A percentile compares a stretch with the other conserved stretches of the same genome.
Conservation (phyloP, 108 stramenopile species). For the Conticribra weissflogii region DNA sequence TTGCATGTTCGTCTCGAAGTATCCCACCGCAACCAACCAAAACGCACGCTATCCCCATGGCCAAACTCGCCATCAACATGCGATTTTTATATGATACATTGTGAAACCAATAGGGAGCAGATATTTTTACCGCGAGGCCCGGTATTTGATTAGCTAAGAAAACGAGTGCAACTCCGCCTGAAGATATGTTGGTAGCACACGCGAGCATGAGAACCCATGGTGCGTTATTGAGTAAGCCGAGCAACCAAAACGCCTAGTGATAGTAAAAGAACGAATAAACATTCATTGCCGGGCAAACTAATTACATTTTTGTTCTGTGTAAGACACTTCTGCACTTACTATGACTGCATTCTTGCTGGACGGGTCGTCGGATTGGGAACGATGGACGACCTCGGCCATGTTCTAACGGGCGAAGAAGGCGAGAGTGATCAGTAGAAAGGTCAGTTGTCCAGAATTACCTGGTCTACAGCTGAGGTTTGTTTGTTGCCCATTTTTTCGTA, state of each 20-base stretch:
- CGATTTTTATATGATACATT: conserved; percentile 65
- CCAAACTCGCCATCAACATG: conserved; percentile 46
- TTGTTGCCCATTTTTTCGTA: too few relatives aligned
- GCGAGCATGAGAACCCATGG: conserved; percentile 87
- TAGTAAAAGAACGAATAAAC: too few relatives aligned
- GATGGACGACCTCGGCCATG: too few relatives aligned
- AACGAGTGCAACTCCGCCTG: conserved; percentile 82
- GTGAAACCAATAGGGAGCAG: conserved; percentile 88
- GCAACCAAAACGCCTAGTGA: conserved; percentile 74
- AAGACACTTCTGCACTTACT: too few relatives aligned
- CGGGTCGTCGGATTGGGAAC: too few relatives aligned
- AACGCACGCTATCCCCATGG: conserved; percentile 52
- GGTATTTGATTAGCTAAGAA: conserved; percentile 79
- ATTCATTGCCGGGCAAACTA: too few relatives aligned
- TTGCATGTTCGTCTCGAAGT: conserved; percentile 7
- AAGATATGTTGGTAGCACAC: conserved; percentile 73
- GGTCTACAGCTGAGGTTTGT: too few relatives aligned
- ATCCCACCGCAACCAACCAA: conserved; percentile 57
- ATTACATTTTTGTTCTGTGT: too few relatives aligned
- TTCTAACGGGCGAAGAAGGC: too few relatives aligned
- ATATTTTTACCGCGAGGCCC: conserved; percentile 56
- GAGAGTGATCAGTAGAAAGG: too few relatives aligned
- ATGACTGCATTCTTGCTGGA: too few relatives aligned
- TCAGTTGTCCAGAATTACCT: too few relatives aligned
- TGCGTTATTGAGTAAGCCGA: conserved; percentile 83